Base-by-base conservation (phyloP, 139 green algal species). In the Helicosporidium sp. region DNA sequence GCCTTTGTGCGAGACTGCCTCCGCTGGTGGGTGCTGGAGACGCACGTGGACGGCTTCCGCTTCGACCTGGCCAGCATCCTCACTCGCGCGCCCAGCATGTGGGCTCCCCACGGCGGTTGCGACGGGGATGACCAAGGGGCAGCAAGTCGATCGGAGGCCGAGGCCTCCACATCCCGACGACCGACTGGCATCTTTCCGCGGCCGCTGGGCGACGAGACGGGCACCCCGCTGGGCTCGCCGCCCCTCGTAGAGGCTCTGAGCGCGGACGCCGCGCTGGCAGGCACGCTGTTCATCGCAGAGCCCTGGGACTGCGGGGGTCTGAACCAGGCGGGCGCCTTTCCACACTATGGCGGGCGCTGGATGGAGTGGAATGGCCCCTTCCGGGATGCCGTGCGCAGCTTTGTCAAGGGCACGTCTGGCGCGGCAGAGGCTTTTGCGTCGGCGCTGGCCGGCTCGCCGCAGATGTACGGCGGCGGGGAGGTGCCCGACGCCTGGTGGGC, bases 21-120 rank as follows among this genome's bases (percentile, higher is more conserved):
- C 31, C 63, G 73, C 5, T 82, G 90, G 69, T 98, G 89, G 89
- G 84, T 94, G 24, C 39, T 63, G 39, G 80, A 92, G 64, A 84
- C 79, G 55, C 84, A 92, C 55, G 76, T 94, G 37, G 80, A 91
- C 42, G 78, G 80, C 8, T 90, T 90, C 63, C 63, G 74, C 26
- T 99, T 99, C 61, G 90, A 99, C 67, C 74, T 99, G 29, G 90
- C 74, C 0, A 85, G 78, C 53, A 95, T 96, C 64, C 58, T 99
- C 29, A 98, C 89, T 0, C 70, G 89, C 20, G 77, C 84, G 12
- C 78, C 69, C 58, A 82, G 65, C 35, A 61, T 70, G 8, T 93
- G 83, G 79, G 36, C 58, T 10, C 37, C 52, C 12, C 26, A 43
- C n/a, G 26, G 31, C 26, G n/a, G n/a, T n/a, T n/a, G n/a, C 20